Evolutionary conservation across 164 flowering plant species (phyloP).

Genomic region (Aristolochia contorta): DNA sequence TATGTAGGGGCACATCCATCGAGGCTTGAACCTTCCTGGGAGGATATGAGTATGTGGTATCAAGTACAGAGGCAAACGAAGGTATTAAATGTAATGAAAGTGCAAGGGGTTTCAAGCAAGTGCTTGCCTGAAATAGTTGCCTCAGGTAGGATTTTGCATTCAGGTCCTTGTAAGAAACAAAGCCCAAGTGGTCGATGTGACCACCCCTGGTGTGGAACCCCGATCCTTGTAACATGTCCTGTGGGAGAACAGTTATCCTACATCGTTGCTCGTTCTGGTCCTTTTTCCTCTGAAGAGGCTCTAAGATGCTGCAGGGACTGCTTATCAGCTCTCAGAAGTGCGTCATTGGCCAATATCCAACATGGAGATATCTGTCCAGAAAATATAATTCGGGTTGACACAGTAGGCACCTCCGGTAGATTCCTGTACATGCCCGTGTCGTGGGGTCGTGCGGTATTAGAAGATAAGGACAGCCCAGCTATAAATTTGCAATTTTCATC

Average conservation of each 20-base stretch:
- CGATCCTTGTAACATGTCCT: conserved; percentile 62
- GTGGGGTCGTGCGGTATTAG: conserved; percentile 83
- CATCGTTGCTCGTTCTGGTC: conserved; percentile 33
- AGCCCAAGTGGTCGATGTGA: conserved; percentile 55
- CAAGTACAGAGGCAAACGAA: conserved; percentile 87
- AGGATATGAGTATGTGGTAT: conserved; percentile 85
- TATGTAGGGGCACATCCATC: conserved; percentile 81
- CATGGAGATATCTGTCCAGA: conserved; percentile 87
- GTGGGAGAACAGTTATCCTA: conserved; percentile 56
- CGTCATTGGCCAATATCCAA: conserved; percentile 43
- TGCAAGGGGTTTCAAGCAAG: conserved; percentile 47
- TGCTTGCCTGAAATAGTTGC: conserved; percentile 56
- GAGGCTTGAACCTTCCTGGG: conserved; percentile 76
- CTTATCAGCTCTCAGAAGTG: conserved; percentile 56
- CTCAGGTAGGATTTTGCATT: conserved; percentile 61
- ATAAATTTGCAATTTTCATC: conserved; percentile 74
- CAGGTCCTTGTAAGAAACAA: conserved; percentile 52
- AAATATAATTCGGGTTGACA: conserved; percentile 44
- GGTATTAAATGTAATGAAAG: conserved; percentile 54
- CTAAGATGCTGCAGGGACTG: conserved; percentile 64
- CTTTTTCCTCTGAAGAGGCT: conserved; percentile 48
- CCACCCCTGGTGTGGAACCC: conserved; percentile 81
- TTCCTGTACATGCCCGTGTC: conserved; percentile 31
- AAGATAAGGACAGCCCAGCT: conserved; percentile 75
- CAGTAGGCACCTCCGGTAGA: conserved; percentile 17